phyloP scores from a whole-genome alignment of 805 yeast species.

The Candida suzukii region DNA sequence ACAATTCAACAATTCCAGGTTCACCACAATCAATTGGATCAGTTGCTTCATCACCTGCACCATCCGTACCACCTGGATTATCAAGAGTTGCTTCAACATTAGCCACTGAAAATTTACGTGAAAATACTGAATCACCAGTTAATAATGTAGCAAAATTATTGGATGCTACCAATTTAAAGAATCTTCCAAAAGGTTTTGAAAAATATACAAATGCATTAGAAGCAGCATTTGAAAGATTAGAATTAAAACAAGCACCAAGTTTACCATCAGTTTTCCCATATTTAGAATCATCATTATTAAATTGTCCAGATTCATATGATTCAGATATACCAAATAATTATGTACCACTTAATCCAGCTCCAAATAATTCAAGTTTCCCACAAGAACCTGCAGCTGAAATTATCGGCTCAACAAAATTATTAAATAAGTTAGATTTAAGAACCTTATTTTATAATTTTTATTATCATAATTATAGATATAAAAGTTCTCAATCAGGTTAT shows the following conservation, averaged over 20 bases:
- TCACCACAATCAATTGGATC: constrained; percentile 1
- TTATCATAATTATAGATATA: constrained; percentile 42
- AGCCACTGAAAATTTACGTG: constrained; percentile 1
- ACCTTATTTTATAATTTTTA: constrained; percentile 91
- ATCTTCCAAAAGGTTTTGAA: constrained; percentile 20
- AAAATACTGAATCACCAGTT: constrained; percentile 10
- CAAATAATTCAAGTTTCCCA: constrained; percentile 87
- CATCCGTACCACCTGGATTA: constrained; percentile 1
- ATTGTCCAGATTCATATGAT: constrained; percentile 91
- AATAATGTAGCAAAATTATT: neutral
- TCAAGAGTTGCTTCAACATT: neutral
- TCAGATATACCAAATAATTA: constrained; percentile 75
- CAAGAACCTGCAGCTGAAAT: constrained; percentile 69
- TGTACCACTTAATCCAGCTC: constrained; percentile 76
- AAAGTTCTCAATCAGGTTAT: constrained; percentile 8
- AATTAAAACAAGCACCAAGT: constrained; percentile 39
- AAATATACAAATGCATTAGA: constrained; percentile 21
- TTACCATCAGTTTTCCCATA: constrained; percentile 46
- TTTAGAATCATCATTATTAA: constrained; percentile 72
- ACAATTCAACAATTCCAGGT: constrained; percentile 1
- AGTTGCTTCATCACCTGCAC: constrained; percentile 3
- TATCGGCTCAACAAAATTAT: constrained; percentile 51
- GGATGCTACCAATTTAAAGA: constrained; percentile 14
- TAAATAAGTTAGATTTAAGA: constrained; percentile 73
- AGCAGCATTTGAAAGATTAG: constrained; percentile 23